These are phyloP conservation scores for Clausena lansium DNA, from an alignment of 345 rosid species.

Conservation along the genomic window DNA sequence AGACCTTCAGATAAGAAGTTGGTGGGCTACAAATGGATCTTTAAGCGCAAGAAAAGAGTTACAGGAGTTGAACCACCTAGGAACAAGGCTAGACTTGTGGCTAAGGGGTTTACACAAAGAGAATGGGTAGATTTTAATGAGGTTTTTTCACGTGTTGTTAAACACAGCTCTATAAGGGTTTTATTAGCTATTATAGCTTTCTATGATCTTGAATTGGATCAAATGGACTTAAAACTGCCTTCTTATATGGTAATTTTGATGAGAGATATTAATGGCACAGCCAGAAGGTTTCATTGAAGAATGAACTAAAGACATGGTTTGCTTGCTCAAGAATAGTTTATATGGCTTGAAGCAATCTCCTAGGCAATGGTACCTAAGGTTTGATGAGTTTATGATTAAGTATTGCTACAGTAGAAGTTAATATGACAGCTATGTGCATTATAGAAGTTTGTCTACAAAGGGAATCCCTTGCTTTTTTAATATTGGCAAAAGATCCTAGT, in stretches of 20 bases:
- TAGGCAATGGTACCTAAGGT: too few species aligned
- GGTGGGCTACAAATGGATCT: neutral
- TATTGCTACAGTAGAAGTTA: too few species aligned
- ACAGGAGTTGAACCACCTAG: neutral
- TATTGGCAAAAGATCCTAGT: too few species aligned
- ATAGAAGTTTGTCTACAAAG: too few species aligned
- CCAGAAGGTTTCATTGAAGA: neutral
- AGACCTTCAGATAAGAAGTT: neutral
- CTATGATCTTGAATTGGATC: neutral
- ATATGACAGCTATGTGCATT: too few species aligned
- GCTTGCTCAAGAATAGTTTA: too few species aligned
- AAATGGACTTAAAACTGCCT: neutral
- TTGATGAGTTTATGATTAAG: too few species aligned
- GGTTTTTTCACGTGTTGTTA: neutral
- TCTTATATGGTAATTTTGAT: neutral
- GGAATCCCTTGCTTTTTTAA: too few species aligned
- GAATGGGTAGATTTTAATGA: neutral
- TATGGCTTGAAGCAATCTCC: neutral
- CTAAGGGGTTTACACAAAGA: neutral
- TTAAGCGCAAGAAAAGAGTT: neutral
- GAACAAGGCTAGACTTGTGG: neutral
- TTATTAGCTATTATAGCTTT: fast-evolving
- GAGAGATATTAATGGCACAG: neutral
- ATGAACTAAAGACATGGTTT: neutral
- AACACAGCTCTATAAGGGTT: neutral